Conservation (phyloP, 495 filamentous ascomycete genomes). For the Podospora tetraspora region DNA sequence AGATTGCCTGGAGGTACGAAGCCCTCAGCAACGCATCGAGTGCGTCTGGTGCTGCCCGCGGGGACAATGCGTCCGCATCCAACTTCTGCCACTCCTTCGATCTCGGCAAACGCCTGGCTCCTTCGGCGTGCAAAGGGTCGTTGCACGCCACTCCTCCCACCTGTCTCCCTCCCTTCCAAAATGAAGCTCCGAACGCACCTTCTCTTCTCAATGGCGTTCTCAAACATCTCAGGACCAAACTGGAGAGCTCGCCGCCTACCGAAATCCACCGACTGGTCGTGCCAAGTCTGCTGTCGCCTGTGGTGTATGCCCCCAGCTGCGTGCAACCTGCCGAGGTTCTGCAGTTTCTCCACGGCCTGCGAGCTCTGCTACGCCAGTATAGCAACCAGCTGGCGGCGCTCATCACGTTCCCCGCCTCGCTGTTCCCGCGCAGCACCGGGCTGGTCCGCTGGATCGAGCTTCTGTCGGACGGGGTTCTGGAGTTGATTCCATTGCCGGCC, state of each 20-base stretch:
- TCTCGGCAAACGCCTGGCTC: conserved; percentile 71
- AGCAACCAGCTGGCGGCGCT: conserved; percentile 63
- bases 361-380: conserved; percentile 65
- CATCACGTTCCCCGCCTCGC: conserved; percentile 70
- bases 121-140: conserved; percentile 45
- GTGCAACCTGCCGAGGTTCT: conserved; percentile 66
- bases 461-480: conserved; percentile 78
- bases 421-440: conserved; percentile 73
- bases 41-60: conserved; percentile 48
- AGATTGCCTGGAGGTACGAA: conserved; percentile 98
- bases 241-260: conserved; percentile 52
- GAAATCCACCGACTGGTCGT: conserved; percentile 78
- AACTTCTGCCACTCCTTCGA: conserved; percentile 87
- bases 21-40: conserved; percentile 56
- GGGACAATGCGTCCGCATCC: conserved; percentile 25
- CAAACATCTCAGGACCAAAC: conserved; percentile 50
- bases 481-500: conserved; percentile 80
- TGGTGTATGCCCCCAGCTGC: conserved; percentile 64
- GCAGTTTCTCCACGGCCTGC: conserved; percentile 76
- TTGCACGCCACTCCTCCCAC: conserved; percentile 44
- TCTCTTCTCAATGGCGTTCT: conserved; percentile 65
- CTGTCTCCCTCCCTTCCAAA: conserved; percentile 21
- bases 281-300: conserved; percentile 77
- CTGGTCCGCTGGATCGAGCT: conserved; percentile 85
- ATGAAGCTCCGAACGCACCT: conserved; percentile 2